Conservation (phyloP, 2,329 filamentous ascomycete species). For the Aspergillus pseudotamarii region DNA sequence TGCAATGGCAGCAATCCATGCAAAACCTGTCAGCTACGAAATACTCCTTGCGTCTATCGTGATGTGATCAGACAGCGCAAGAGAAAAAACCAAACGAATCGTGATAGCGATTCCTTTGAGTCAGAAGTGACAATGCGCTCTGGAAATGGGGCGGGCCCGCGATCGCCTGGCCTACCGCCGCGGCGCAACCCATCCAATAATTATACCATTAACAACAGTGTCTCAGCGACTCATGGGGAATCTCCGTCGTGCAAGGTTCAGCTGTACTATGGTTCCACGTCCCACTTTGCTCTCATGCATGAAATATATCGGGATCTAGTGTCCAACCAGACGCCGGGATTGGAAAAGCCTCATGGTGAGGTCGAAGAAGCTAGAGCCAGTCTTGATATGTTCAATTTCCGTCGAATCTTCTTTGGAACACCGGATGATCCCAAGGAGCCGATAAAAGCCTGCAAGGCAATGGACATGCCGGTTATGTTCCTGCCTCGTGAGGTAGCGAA, state of each 20-base stretch:
- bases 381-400: constrained; percentile 43
- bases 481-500: constrained; percentile 44
- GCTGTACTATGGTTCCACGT: constrained; percentile 52
- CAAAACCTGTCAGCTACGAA: constrained; percentile 40
- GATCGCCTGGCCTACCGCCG: constrained; percentile 20
- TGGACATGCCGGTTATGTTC: constrained; percentile 37
- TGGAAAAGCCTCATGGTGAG: constrained; percentile 29
- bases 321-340: constrained; percentile 16
- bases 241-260: constrained; percentile 50
- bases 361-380: constrained; percentile 43
- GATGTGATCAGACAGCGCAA: constrained; percentile 40
- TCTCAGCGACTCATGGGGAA: constrained; percentile 51
- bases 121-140: constrained; percentile 13
- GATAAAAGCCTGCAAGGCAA: constrained; percentile 23
- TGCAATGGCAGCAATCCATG: constrained; percentile 45
- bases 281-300: constrained; percentile 50
- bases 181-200: constrained; percentile 25
- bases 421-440: constrained; percentile 38
- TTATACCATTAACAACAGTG: constrained; percentile 44
- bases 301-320: constrained; percentile 40
- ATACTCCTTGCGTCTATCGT: constrained; percentile 40
- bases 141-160: constrained; percentile 17
- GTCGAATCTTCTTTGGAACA: constrained; percentile 45
- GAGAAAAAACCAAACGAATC: constrained; percentile 30
- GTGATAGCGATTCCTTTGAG: not conserved